These are phyloP conservation scores for Trichosporon ovoides DNA, from an alignment of 1,284 basidiomycete species.

Conservation along the genomic window DNA sequence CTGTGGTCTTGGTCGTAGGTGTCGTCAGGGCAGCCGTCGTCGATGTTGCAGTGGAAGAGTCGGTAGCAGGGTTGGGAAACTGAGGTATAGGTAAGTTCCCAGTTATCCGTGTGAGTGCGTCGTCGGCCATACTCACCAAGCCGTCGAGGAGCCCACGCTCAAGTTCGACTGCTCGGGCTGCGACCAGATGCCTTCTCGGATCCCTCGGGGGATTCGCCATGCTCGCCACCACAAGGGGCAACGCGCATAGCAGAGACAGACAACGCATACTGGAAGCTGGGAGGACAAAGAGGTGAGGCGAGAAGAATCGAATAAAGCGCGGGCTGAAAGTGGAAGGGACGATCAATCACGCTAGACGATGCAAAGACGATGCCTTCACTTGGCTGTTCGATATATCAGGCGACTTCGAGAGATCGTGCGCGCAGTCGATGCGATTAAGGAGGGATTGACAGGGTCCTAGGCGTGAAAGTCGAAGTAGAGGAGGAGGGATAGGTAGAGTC, in stretches of 20 bases:
- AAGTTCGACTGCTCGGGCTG: not conserved
- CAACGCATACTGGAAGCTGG: not conserved
- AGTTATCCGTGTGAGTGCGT: not conserved
- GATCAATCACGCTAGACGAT: no score
- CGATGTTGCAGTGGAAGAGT: not conserved
- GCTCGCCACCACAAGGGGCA: not conserved
- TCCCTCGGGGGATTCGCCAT: constrained; percentile 1
- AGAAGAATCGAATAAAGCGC: no score
- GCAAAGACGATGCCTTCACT: no score
- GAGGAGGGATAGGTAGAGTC: no score
- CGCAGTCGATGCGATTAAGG: no score
- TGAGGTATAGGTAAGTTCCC: not conserved
- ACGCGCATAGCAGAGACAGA: not conserved
- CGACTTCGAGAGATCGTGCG: no score
- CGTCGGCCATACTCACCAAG: constrained; percentile 1
- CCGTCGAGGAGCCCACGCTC: not conserved
- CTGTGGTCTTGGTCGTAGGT: not conserved
- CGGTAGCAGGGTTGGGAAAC: not conserved
- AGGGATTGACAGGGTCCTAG: no score
- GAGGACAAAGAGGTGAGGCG: not conserved
- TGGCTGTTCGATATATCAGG: no score
- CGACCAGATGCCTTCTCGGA: not conserved
- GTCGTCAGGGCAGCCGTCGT: not conserved
- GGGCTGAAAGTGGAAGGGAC: no score
- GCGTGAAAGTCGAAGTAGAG: no score